Base-by-base conservation (phyloP, 805 yeast genomes). In the Debaryomyces hansenii region DNA sequence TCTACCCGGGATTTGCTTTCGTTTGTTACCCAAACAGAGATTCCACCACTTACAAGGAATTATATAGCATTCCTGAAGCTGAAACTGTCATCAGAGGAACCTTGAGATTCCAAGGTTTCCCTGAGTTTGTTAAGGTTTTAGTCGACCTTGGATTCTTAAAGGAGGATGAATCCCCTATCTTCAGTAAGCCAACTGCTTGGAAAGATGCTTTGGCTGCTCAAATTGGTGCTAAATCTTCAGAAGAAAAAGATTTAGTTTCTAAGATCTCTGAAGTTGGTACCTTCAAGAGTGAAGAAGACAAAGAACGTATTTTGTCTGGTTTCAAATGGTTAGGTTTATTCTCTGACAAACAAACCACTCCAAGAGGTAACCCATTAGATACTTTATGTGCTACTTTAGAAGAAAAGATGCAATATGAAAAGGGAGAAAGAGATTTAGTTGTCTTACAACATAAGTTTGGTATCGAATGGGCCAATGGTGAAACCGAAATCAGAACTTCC, bases 1-100 rank as follows among this genome's bases (percentile, higher is more conserved):
- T 94, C 70, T 90, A 87, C 77, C 97, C 97, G 43, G 99, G 97
- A 57, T 94, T 79, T 64, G 90, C 97, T 33, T 84, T 92, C 56
- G 97, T 92, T 47, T 84, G 90, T 63, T 94, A 94, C 75, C 98
- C 99, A 62, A 94, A 94, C 84, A 87, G 99, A 78, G 99, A 94
- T 74, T 91, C 97, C 35, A 90, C 97, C 50, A 80, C 86, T 47
- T 94, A 89, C 81, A 87, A 83, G 77, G 95, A 91, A 70, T 82
- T 91, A 57, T 94, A 94, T 74, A 70, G 80, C 63, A 94, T 94
- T 52, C 99, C 99, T 56, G 99, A 94, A 78, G 98, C 98, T 56
- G 90, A 94, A 64, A 90, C 96, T 49, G 90, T 92, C 52, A 81
- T 94, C 63, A 87, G 99, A 78, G 99, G 99, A 65, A 94, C 99